These are phyloP conservation scores for Ammopiptanthus mongolicus DNA, from an alignment of 306 rosid species.

Conservation along the genomic window DNA sequence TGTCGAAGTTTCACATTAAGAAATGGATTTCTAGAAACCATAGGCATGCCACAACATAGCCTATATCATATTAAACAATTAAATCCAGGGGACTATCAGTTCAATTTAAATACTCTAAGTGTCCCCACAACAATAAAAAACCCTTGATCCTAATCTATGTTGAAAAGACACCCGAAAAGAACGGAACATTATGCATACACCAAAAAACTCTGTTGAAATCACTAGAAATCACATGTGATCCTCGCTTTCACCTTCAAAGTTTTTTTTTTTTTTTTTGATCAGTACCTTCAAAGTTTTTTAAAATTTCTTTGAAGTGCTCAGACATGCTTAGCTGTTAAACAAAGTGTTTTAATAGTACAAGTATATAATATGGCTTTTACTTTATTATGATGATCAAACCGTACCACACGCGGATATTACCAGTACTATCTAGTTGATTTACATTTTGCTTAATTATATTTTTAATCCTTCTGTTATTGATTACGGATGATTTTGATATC, in stretches of 20 bases:
- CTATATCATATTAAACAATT: slow-evolving; percentile 18
- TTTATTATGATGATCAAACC: slow-evolving; percentile 25
- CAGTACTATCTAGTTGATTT: background rate
- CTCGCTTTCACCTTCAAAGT: slow-evolving; percentile 14
- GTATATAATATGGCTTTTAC: background rate
- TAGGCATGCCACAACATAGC: slow-evolving; percentile 34
- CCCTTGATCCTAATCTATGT: slow-evolving; percentile 49
- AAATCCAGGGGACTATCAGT: slow-evolving; percentile 26
- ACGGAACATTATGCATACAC: background rate
- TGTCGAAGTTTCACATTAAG: background rate
- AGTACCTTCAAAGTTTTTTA: no score
- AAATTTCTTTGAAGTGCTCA: slow-evolving; percentile 5
- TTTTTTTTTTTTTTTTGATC: no score
- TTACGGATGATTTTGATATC: no score
- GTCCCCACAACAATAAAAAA: slow-evolving; percentile 44
- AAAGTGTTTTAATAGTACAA: slow-evolving; percentile 20
- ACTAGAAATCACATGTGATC: slow-evolving; percentile 34
- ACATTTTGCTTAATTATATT: no score
- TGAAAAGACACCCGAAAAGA: slow-evolving; percentile 40
- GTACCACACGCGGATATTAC: slow-evolving; percentile 44
- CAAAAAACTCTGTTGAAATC: background rate
- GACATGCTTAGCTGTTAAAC: slow-evolving; percentile 50
- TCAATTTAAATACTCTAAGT: slow-evolving; percentile 16
- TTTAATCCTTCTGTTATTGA: no score
- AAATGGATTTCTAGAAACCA: slow-evolving; percentile 46